These are phyloP conservation scores for Periconia macrospinosa DNA, from an alignment of 2,329 filamentous ascomycete species.

Conservation along the genomic window DNA sequence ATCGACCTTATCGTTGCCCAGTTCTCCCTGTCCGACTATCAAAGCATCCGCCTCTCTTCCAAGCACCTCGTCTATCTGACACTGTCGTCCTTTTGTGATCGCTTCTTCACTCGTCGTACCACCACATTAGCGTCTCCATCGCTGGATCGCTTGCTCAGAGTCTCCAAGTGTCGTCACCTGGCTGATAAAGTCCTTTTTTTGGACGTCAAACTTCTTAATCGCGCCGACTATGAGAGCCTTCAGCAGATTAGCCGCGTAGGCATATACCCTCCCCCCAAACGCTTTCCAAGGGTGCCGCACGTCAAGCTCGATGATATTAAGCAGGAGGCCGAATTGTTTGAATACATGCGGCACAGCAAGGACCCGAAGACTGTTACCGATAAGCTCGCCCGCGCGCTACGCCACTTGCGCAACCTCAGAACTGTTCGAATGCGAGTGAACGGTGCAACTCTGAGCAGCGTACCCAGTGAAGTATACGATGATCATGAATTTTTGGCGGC, in stretches of 20 bases:
- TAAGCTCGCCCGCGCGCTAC: conserved; percentile 20
- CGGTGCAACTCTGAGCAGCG: background rate
- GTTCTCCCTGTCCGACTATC: conserved; percentile 18
- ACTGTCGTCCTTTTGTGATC: conserved; percentile 22
- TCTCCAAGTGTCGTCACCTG: conserved; percentile 19
- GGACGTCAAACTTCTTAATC: conserved; percentile 27
- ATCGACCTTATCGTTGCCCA: conserved; percentile 24
- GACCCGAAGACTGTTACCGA: conserved; percentile 20
- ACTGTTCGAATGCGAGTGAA: conserved; percentile 19
- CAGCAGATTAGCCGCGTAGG: conserved; percentile 23
- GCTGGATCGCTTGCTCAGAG: conserved; percentile 19
- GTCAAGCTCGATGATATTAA: conserved; percentile 18
- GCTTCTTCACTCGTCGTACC: conserved; percentile 22
- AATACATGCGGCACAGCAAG: conserved; percentile 18
- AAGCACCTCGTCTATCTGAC: conserved; percentile 23
- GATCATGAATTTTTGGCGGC: conserved; percentile 2
- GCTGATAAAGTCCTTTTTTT: conserved; percentile 20
- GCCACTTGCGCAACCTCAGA: conserved; percentile 19
- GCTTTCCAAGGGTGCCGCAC: conserved; percentile 22
- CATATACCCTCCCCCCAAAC: conserved; percentile 31
- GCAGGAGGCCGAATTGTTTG: conserved; percentile 22
- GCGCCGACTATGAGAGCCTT: conserved; percentile 24
- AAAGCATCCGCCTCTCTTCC: conserved; percentile 26
- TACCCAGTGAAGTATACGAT: conserved; percentile 2
- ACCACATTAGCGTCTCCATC: conserved; percentile 29